Conservation (phyloP, 331 rosid species). For the Rosa hybrid region DNA sequence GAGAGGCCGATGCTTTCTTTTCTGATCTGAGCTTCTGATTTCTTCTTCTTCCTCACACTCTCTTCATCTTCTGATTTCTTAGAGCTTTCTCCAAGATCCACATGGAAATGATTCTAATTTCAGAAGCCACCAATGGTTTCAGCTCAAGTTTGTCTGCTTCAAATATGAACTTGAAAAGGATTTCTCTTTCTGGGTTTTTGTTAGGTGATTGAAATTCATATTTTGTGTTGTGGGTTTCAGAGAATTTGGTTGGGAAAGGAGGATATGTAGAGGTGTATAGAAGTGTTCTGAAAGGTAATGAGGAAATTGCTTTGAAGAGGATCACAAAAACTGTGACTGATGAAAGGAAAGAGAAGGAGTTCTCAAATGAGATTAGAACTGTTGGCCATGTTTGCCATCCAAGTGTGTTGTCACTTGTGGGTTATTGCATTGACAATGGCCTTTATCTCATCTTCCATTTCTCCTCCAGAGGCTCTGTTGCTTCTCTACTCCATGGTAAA, state of each 20-base stretch:
- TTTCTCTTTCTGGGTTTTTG: no score
- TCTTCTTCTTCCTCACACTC: no score
- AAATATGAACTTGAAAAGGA: no score
- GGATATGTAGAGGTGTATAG: slow-evolving; percentile 91
- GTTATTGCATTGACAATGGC: slow-evolving; percentile 87
- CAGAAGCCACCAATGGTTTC: no score
- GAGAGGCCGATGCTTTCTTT: no score
- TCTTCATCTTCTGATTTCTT: no score
- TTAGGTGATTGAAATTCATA: neutral
- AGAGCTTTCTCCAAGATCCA: no score
- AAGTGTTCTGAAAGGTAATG: slow-evolving; percentile 62
- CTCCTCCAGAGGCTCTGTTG: slow-evolving; percentile 81
- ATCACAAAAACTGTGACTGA: slow-evolving; percentile 66
- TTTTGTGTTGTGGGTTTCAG: slow-evolving; percentile 41
- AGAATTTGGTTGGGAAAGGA: slow-evolving; percentile 89
- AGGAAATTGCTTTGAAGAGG: slow-evolving; percentile 85
- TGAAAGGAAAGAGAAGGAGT: slow-evolving; percentile 90
- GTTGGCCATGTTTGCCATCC: slow-evolving; percentile 82
- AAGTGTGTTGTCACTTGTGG: slow-evolving; percentile 72
- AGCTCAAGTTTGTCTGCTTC: no score
- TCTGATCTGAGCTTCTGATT: no score
- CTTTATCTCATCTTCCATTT: slow-evolving; percentile 79
- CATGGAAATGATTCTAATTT: no score
- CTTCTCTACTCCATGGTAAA: slow-evolving; percentile 91
- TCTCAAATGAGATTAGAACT: slow-evolving; percentile 88